These are phyloP conservation scores for Phragmites australis DNA, from an alignment of 176 grass and related monocot genomes.

Conservation along the genomic window DNA sequence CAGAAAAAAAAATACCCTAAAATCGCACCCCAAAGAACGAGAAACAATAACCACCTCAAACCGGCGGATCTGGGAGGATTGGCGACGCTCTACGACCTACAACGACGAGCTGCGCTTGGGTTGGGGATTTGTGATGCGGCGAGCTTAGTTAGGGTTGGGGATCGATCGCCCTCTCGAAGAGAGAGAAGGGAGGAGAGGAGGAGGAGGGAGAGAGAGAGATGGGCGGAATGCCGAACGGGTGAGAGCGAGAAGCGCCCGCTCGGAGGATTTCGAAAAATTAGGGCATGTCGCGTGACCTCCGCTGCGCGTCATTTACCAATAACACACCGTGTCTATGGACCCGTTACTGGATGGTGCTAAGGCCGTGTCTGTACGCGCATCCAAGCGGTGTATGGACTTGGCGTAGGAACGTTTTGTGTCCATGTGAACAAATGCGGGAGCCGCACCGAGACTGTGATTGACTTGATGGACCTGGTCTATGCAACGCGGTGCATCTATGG, in stretches of 20 bases:
- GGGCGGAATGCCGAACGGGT: conserved; percentile 16
- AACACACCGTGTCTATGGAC: background rate
- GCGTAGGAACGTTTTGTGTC: background rate
- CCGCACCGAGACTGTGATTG: background rate
- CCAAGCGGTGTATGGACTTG: background rate
- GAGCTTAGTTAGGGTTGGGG: conserved; percentile 24
- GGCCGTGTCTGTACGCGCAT: background rate
- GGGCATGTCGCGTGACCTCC: conserved; percentile 33
- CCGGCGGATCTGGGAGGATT: conserved; percentile 2
- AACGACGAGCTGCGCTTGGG: background rate
- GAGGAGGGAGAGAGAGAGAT: background rate
- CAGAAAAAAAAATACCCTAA: background rate
- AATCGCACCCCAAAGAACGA: background rate
- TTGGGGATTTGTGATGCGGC: background rate
- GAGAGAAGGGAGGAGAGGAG: background rate
- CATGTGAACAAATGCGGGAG: background rate
- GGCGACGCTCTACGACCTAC: background rate
- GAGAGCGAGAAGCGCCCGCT: conserved; percentile 48
- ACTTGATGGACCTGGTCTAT: background rate
- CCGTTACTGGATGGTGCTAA: background rate
- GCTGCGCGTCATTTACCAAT: background rate
- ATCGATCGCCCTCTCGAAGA: conserved; percentile 21
- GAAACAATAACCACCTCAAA: background rate
- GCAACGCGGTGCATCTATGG: background rate
- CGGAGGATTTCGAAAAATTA: conserved; percentile 54